Evolutionary conservation across 2,329 filamentous ascomycete genomes (phyloP), one percentile per base, ranked within the genome.

Genomic region (Grosmannia penicillata): DNA sequence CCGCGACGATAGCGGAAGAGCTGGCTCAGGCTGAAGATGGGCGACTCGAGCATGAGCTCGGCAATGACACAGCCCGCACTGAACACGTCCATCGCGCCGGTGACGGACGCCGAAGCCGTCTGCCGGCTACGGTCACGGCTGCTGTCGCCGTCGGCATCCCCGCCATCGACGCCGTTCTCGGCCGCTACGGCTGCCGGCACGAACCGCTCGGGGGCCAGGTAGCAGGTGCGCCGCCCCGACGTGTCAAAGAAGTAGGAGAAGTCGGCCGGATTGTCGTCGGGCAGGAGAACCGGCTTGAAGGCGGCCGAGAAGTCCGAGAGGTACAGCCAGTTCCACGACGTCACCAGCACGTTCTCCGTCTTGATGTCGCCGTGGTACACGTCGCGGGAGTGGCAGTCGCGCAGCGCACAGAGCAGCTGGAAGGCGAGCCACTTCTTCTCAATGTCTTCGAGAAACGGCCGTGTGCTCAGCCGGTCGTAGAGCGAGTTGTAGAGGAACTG

Each of bases 371-470:
- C 93, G 55, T 98, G 91, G 55, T 87, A 96, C 37, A 98, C 70
- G 50, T 93, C 83, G 33, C 81, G 72, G 22, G 81, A 70, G 56
- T 98, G 91, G 51, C 85, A 95, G 58, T 98, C 93, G 40, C 87
- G 78, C 42, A 98, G 65, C 3, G 84, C 87, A 56, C 86, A 95
- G 10, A 98, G 70, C 3, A 98, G 71, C 61, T 98, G 91, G 51
- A 94, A 98, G 0, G 89, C 83, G 36, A 98, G 72, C 91, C 91
- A 98, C 63, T 93, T 95, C 69, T 95, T 96, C 59, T 98, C 91
- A 47, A 98, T 91, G 47, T 93, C 84, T 58, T 98, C 93, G 9
- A 96, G 66, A 50, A 98, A 98, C 0, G 91, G 93, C 8, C 93
- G 77, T 8, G 91, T 98, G 59, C 91, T 93, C 58, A 98, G 76